phyloP scores from a whole-genome alignment of 371 early-diverging fungal species.

The Basidiobolus meristosporus region DNA sequence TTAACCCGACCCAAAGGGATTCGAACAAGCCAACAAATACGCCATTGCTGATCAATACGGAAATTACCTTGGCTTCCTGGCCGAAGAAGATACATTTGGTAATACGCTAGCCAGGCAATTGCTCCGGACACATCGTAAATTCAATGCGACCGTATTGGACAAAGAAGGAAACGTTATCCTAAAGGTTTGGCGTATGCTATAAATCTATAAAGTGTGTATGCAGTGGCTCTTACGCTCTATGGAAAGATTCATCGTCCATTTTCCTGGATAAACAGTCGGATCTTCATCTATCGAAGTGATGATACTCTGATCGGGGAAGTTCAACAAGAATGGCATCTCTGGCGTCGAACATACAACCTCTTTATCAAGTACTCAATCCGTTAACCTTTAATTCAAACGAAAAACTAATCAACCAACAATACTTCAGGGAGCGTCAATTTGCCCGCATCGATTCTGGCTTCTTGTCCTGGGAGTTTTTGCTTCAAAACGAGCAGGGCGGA shows the following conservation, averaged over 20 bases:
- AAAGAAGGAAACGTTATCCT: constrained; percentile 42
- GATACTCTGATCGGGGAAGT: constrained; percentile 64
- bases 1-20: constrained; percentile 17
- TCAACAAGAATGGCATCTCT: constrained; percentile 78
- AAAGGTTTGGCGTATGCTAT: constrained; percentile 17
- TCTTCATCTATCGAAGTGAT: constrained; percentile 35
- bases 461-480: constrained; percentile 61
- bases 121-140: constrained; percentile 52
- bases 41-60: constrained; percentile 53
- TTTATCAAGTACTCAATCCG: constrained; percentile 22
- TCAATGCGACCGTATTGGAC: constrained; percentile 60
- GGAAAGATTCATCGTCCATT: constrained; percentile 44
- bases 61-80: constrained; percentile 56
- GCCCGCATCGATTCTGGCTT: constrained; percentile 60
- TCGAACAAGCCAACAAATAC: constrained; percentile 80
- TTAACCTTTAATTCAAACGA: not conserved
- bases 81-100: constrained; percentile 41
- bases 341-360: constrained; percentile 64
- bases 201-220: not conserved
- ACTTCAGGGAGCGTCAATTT: constrained; percentile 30
- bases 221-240: not conserved
- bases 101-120: constrained; percentile 51
- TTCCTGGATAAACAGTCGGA: constrained; percentile 57
- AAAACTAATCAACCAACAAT: not conserved
- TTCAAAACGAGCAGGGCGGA: constrained; percentile 37